Conservation (phyloP, 148 eudicot genomes). For the Rhododendron williamsianum region DNA sequence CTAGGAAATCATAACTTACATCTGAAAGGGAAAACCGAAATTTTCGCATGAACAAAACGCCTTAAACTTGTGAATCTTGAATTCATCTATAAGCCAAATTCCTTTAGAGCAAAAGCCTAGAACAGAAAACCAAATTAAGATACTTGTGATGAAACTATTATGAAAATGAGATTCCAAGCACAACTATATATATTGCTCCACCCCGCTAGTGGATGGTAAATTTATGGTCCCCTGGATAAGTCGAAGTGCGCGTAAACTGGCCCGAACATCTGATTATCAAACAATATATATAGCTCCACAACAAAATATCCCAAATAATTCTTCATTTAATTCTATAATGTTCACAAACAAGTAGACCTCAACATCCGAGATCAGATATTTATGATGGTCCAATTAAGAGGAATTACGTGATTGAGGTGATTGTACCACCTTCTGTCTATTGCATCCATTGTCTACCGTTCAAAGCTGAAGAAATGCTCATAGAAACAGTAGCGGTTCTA, state of each 20-base stretch:
- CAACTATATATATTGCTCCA: background rate
- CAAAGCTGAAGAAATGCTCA: background rate
- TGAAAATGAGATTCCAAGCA: too few species aligned
- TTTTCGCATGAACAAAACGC: background rate
- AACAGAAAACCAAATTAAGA: background rate
- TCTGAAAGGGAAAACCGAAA: background rate
- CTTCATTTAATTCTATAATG: background rate
- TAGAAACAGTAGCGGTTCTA: background rate
- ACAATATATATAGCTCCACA: background rate
- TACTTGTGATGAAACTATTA: background rate
- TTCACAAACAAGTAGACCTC: background rate
- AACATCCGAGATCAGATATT: background rate
- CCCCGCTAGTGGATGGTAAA: too few species aligned
- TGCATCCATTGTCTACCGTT: background rate
- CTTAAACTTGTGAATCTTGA: background rate
- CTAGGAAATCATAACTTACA: too few species aligned
- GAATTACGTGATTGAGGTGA: slow-evolving; percentile 4
- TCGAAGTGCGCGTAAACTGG: too few species aligned
- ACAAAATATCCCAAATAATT: background rate
- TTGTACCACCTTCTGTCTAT: background rate
- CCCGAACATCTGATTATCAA: background rate
- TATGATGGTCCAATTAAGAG: background rate
- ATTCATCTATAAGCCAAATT: background rate
- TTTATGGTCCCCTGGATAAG: too few species aligned
- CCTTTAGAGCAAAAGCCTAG: background rate